These are phyloP conservation scores for Oropetium thomaeum DNA, from an alignment of 176 grass and related monocot species.

Conservation along the genomic window DNA sequence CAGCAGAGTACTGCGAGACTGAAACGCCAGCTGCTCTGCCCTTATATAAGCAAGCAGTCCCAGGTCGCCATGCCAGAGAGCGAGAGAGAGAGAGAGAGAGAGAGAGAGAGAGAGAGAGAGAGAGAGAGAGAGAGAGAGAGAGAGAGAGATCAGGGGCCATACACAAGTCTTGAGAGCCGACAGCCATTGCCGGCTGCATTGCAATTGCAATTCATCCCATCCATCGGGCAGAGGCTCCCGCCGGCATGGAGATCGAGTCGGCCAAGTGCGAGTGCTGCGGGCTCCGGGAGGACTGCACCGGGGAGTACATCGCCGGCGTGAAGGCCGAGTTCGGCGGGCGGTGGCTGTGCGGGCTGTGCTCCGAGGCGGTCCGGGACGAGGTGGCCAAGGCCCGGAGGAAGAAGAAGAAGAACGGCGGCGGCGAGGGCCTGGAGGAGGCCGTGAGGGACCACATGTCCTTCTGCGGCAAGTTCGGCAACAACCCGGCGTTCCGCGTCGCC, in stretches of 20 bases:
- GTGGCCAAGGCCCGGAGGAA: constrained; percentile 33
- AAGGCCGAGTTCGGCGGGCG: constrained; percentile 62
- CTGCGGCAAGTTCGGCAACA: constrained; percentile 54
- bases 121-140: background rate
- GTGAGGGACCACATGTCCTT: constrained; percentile 68
- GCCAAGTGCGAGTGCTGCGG: constrained; percentile 81
- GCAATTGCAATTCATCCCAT: background rate
- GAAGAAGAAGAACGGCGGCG: constrained; percentile 23
- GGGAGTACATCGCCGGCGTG: constrained; percentile 62
- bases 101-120: background rate
- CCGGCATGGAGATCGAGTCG: constrained; percentile 63
- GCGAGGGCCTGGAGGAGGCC: constrained; percentile 47
- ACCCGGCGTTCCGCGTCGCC: constrained; percentile 63
- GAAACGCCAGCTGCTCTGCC: background rate
- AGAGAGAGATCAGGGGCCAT: background rate
- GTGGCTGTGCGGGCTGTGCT: constrained; percentile 86
- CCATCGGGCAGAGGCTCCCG: background rate
- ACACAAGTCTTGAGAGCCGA: background rate
- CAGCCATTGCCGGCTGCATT: background rate
- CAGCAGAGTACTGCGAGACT: background rate
- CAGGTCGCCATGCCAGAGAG: constrained; percentile 14
- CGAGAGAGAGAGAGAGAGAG: background rate
- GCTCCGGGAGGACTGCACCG: constrained; percentile 72
- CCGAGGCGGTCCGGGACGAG: constrained; percentile 69
- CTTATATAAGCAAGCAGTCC: constrained; percentile 13